A percentile compares a stretch with the other conserved stretches of the same genome.
Evolutionary conservation across 208 protist species (phyloP).

Genomic region (Trypanosoma rangeli): DNA sequence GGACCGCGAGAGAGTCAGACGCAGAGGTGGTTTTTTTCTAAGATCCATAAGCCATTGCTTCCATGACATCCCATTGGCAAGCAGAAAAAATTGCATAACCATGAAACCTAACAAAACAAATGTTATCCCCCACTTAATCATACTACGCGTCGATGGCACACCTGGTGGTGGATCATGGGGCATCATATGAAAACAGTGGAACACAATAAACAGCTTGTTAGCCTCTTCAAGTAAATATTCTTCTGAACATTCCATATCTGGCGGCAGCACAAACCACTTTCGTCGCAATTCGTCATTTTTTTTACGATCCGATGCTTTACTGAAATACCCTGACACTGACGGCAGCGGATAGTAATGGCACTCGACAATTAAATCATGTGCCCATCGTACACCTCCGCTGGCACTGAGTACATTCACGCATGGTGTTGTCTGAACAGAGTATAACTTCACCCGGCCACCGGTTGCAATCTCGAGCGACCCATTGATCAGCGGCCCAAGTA

Average conservation of each 20-base stretch:
- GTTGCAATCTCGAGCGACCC: constrained; percentile 2
- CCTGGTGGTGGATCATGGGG: constrained; percentile 22
- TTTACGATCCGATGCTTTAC: background rate
- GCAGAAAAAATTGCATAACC: constrained; percentile 42
- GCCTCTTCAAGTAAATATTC: constrained; percentile 45
- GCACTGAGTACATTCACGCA: background rate
- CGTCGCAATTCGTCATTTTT: background rate
- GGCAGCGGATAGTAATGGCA: background rate
- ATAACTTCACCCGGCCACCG: constrained; percentile 5
- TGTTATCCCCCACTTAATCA: constrained; percentile 31
- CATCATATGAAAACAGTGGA: constrained; percentile 35
- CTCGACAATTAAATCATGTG: background rate
- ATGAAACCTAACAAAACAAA: constrained; percentile 31
- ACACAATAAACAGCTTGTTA: constrained; percentile 29
- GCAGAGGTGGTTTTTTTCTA: constrained; percentile 38
- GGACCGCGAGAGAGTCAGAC: constrained; percentile 56
- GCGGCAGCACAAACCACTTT: constrained; percentile 26
- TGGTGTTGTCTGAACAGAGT: background rate
- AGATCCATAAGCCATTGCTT: constrained; percentile 47
- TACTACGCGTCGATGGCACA: constrained; percentile 34
- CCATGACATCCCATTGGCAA: constrained; percentile 37
- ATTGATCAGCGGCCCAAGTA: background rate
- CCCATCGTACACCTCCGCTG: background rate
- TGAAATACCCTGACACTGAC: background rate
- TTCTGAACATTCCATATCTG: constrained; percentile 41